Conservation (phyloP, 176 grass and related monocot genomes). For the Echinochloa phyllopogon region DNA sequence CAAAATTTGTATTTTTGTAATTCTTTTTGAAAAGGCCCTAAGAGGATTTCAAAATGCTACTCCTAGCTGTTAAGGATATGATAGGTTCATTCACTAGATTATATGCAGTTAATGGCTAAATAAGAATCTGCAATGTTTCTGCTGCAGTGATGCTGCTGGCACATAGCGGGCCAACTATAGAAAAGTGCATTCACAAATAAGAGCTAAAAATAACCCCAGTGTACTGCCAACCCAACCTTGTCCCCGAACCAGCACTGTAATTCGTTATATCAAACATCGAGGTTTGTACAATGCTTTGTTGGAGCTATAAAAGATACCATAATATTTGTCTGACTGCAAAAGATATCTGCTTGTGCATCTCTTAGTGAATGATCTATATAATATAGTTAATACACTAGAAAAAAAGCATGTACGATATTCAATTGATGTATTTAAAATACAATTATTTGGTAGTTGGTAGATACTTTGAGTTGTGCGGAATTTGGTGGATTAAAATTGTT, state of each 20-base stretch:
- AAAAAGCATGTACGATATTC: conserved; percentile 6
- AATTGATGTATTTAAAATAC: conserved; percentile 7
- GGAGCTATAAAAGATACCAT: not conserved
- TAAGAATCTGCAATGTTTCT: not conserved
- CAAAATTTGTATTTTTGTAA: not conserved
- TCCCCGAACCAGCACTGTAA: not conserved
- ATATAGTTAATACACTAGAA: not conserved
- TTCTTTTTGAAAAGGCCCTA: not conserved
- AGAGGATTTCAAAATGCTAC: not conserved
- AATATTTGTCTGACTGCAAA: not conserved
- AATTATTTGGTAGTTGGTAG: conserved; percentile 18
- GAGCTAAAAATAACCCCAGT: not conserved
- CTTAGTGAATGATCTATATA: not conserved
- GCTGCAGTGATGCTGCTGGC: not conserved
- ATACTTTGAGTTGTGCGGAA: conserved; percentile 3
- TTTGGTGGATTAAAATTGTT: not conserved
- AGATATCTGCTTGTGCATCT: not conserved
- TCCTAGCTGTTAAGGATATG: not conserved
- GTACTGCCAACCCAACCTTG: not conserved
- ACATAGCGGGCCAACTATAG: not conserved
- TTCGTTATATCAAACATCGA: conserved; percentile 1
- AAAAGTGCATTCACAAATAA: not conserved
- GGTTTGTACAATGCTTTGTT: not conserved
- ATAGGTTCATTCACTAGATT: not conserved
- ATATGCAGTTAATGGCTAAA: not conserved